Evolutionary conservation across 768 basidiomycete genomes (phyloP).

Genomic region (Lentinula raphanica): DNA sequence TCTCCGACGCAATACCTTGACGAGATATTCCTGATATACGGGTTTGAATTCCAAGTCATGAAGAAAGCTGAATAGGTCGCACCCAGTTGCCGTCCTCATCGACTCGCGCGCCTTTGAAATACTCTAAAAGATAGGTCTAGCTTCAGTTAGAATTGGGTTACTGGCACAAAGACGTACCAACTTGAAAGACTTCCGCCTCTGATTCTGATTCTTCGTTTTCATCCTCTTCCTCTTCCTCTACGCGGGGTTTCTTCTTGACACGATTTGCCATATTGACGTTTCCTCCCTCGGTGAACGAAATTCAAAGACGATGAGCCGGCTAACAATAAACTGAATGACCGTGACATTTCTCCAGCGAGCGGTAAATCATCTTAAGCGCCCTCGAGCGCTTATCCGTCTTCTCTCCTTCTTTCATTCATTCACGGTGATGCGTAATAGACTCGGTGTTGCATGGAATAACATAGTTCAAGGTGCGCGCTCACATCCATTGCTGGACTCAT

Average conservation of each 20-base stretch:
- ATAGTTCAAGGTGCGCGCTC: no score
- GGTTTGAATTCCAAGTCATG: not conserved
- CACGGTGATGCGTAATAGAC: no score
- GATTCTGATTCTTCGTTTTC: not conserved
- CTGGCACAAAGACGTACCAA: not conserved
- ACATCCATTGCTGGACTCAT: no score
- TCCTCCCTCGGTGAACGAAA: no score
- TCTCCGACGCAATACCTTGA: slow-evolving; percentile 49
- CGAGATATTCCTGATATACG: slow-evolving; percentile 50
- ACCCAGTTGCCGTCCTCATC: slow-evolving; percentile 5
- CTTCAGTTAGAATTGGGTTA: not conserved
- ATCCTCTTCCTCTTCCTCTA: not conserved
- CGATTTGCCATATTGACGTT: not conserved
- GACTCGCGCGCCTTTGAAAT: not conserved
- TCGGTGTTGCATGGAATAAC: no score
- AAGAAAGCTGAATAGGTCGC: not conserved
- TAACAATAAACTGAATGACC: no score
- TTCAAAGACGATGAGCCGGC: no score
- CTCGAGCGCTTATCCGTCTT: no score
- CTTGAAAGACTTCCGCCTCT: not conserved
- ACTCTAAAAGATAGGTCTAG: not conserved
- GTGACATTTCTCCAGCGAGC: no score
- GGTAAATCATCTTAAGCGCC: no score
- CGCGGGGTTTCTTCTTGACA: not conserved
- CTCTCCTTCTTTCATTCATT: no score